Evolutionary conservation across 2,329 filamentous ascomycete species (phyloP), one percentile per base, ranked within the genome.

Genomic region (Malbranchea zuffiana): DNA sequence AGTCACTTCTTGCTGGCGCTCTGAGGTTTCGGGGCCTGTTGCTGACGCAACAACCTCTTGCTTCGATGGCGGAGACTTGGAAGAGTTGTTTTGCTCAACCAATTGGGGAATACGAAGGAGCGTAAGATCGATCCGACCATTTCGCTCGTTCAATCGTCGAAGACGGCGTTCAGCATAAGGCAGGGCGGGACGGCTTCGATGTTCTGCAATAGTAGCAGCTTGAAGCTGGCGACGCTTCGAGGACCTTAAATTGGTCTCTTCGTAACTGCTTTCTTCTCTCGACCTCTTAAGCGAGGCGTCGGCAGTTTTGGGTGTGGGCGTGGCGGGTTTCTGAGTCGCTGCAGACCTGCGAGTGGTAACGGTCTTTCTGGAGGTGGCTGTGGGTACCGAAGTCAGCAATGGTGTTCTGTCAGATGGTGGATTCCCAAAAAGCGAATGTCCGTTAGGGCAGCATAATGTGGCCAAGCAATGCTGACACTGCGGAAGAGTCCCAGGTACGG

Each of bases 71-170:
- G 31, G 35, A 31, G 26, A 30, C 27, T 36, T 31, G 15, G 31
- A 35, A 11, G 50, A 44, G 24, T 53, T 50, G 16, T 47, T 48
- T 40, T 59, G 52, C 12, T 50, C 49, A n/a, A 60, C 40, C 5
- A 55, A 43, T 25, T 56, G 40, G 11, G 56, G 51, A 19, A 59
- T 40, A 11, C 54, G 55, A 28, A 54, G 57, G 7, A 59, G 40
- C 3, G 59, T 59, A n/a, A 45, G 50, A 13, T 56, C 46, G 18
- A 60, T 53, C 4, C 51, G 49, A 8, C 56, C 59, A 32, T 51
- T 43, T 16, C 44, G 46, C 39, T 59, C 54, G 3, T 44, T 46
- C 12, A 45, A 42, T 20, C 55, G 55, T 8, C 54, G 52, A 12
- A 47, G 52, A 11, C 49, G 46, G 25, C 55, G 52, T 25, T 54